Evolutionary conservation across 768 basidiomycete species (phyloP).

Genomic region (Kwoniella sp.): DNA sequence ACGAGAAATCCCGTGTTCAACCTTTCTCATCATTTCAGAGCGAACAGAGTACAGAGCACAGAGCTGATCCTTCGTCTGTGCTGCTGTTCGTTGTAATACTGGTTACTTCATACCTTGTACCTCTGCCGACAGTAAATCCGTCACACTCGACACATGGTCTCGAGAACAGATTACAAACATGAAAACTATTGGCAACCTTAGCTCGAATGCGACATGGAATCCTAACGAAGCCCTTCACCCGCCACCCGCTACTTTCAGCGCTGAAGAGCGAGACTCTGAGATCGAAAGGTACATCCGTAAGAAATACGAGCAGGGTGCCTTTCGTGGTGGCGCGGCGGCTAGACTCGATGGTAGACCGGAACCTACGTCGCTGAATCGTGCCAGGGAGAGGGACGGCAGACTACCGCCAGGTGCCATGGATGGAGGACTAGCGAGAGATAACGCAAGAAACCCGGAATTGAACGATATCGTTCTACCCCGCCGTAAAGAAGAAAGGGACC

Average conservation of each 20-base stretch:
- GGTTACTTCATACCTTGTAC: neutral
- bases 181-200: constrained; percentile 76
- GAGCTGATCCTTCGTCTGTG: too few relatives aligned
- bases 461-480: constrained; percentile 38
- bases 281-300: constrained; percentile 87
- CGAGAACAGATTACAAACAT: constrained; percentile 59
- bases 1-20: too few relatives aligned
- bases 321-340: constrained; percentile 31
- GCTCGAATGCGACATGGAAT: constrained; percentile 77
- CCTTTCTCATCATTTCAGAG: neutral
- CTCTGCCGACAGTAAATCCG: constrained; percentile 84
- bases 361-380: constrained; percentile 40
- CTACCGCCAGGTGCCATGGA: constrained; percentile 10
- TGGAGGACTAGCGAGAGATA: constrained; percentile 9
- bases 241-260: constrained; percentile 70
- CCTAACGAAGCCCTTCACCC: constrained; percentile 80
- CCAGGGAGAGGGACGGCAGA: constrained; percentile 30
- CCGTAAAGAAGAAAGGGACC: constrained; percentile 31
- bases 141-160: constrained; percentile 68
- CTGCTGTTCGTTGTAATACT: too few relatives aligned
- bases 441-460: constrained; percentile 43
- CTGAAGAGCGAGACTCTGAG: constrained; percentile 77
- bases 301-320: constrained; percentile 59
- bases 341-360: neutral
- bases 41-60: too few relatives aligned